Evolutionary conservation across 805 yeast species (phyloP), one percentile per base, ranked within the genome.

Genomic region (Yarrowia alimentaria): DNA sequence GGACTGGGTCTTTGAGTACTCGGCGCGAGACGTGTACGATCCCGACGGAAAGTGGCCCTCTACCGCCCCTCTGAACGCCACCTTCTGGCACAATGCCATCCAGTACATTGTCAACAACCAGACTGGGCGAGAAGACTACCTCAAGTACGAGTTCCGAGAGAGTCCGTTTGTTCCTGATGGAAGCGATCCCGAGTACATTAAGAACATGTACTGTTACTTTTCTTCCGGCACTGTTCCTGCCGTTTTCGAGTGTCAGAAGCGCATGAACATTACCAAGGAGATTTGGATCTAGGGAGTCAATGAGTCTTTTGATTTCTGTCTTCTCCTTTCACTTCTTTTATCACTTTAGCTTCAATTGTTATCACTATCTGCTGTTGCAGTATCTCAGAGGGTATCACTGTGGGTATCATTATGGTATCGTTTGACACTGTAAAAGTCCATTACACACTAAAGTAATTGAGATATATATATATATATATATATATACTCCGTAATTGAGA

Each of bases 1-100:
- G 13, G 64, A 61, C 18, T 83, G 89, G 90, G 62, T 70, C 52
- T 74, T 71, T 51, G 85, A 79, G 58, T 80, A 80, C 64, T 76
- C 80, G 52, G 50, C 50, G 3, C 37, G 50, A 43, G 50, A 43
- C 3, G 50, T 18, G 6, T 43, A 43, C 12, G 78, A 85, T 2
- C 75, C 88, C 62, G 78, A 74, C 2, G 65, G 70, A 9, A 61
- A 72, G 11, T 82, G 87, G 87, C 84, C 85, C 14, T 55, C 45
- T 8, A 57, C 64, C 7, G 68, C 81, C n/a, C 83, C 87, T 10
- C 71, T 82, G 58, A 81, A 80, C 58, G 86, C 80, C 14, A 73
- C 81, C 13, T 82, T 80, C 70, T 82, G 87, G 87, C 78, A 79
- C 59, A 51, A 55, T 18, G 53, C 50, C 17, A 25, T 50, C 19